phyloP scores from a whole-genome alignment of 768 basidiomycete genomes.

The Pleurotus djamor region DNA sequence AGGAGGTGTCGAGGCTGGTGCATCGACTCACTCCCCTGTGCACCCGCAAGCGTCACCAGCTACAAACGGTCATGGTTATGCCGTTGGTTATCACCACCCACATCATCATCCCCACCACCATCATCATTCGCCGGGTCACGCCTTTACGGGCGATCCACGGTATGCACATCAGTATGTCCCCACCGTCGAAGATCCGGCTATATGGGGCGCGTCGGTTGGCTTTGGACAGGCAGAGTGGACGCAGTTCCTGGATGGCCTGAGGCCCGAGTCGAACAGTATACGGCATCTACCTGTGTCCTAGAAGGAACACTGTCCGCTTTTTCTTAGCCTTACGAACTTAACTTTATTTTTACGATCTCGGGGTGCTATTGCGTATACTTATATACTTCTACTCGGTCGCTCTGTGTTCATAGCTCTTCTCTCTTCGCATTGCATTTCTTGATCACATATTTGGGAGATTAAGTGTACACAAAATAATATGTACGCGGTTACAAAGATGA shows the following conservation, averaged over 20 bases:
- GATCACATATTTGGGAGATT: not conserved
- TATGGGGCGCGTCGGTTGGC: conserved; percentile 76
- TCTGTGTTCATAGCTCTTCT: not conserved
- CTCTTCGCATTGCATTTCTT: not conserved
- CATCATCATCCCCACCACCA: conserved; percentile 16
- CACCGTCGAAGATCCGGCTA: conserved; percentile 57
- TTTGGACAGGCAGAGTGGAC: conserved; percentile 79
- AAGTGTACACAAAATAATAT: conserved; percentile 1
- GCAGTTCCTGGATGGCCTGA: conserved; percentile 60
- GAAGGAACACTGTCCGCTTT: not conserved
- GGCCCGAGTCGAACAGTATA: conserved; percentile 32
- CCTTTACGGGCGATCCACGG: conserved; percentile 36
- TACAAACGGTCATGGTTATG: conserved; percentile 13
- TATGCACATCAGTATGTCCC: conserved; percentile 45
- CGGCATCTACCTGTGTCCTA: not conserved
- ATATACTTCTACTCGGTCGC: not conserved
- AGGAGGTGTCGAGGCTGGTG: not conserved
- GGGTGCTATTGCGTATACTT: not conserved
- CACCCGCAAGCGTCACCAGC: conserved; percentile 4
- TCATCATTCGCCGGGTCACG: conserved; percentile 20
- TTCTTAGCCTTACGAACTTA: not conserved
- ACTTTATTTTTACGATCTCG: not conserved
- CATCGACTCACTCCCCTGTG: not conserved
- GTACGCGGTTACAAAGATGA: conserved; percentile 3
- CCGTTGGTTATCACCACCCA: conserved; percentile 17